phyloP scores from a whole-genome alignment of 495 filamentous ascomycete genomes.

The Lophium mytilinum region DNA sequence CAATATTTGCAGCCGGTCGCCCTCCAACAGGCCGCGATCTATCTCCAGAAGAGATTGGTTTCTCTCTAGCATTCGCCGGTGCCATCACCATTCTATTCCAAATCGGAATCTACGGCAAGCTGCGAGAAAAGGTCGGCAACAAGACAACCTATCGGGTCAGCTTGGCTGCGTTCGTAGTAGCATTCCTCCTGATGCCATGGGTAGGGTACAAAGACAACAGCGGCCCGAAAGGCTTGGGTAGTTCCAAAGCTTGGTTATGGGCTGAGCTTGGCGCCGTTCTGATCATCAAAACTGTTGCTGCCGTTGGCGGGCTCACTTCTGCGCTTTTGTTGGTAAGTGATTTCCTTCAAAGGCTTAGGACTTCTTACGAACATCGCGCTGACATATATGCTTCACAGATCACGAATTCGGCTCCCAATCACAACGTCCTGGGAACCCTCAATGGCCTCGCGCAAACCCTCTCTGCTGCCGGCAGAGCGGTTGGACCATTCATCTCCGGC shows the following conservation, averaged over 20 bases:
- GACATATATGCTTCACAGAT: conserved; percentile 44
- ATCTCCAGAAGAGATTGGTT: conserved; percentile 70
- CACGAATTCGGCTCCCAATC: conserved; percentile 83
- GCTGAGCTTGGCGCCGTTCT: conserved; percentile 69
- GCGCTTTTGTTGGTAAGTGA: conserved; percentile 71
- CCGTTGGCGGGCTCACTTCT: conserved; percentile 82
- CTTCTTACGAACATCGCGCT: conserved; percentile 8
- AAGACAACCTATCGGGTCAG: conserved; percentile 69
- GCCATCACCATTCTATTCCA: conserved; percentile 82
- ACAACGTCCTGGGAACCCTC: conserved; percentile 78
- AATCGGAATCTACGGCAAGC: conserved; percentile 66
- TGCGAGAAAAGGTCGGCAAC: conserved; percentile 80
- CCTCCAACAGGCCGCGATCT: conserved; percentile 70
- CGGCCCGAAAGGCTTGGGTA: conserved; percentile 39
- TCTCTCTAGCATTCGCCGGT: conserved; percentile 79
- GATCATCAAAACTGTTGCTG: conserved; percentile 78
- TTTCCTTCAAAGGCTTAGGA: not conserved
- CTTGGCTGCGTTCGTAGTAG: conserved; percentile 71
- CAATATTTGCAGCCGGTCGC: conserved; percentile 72
- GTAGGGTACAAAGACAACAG: conserved; percentile 64
- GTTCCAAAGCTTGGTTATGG: conserved; percentile 56
- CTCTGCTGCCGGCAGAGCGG: conserved; percentile 79
- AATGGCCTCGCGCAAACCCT: conserved; percentile 94
- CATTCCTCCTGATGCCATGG: conserved; percentile 83
- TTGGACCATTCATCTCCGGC: conserved; percentile 83